Conservation (phyloP, 257 asterid genomes). For the Catharanthus roseus region DNA sequence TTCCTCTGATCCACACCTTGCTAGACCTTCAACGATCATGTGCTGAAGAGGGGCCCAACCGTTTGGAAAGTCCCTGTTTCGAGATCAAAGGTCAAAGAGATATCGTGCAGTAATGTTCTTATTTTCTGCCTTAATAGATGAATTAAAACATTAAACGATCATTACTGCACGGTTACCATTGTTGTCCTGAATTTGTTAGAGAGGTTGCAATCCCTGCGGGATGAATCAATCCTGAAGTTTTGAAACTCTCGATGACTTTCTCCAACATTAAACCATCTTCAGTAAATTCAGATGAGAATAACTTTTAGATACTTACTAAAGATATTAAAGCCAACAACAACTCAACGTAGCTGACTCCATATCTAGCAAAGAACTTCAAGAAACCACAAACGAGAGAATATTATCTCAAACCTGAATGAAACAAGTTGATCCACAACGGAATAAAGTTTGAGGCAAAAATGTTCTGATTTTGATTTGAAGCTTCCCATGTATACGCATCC, state of each 20-base stretch:
- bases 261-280: slow-evolving; percentile 48
- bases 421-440: slow-evolving; percentile 69
- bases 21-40: slow-evolving; percentile 82
- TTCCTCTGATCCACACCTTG: slow-evolving; percentile 39
- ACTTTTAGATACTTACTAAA: neutral
- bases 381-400: neutral
- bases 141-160: no score
- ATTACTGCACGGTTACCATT: slow-evolving; percentile 80
- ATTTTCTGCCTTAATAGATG: no score
- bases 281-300: slow-evolving; percentile 9
- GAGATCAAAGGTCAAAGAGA: neutral
- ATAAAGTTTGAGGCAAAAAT: slow-evolving; percentile 67
- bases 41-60: slow-evolving; percentile 98
- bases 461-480: slow-evolving; percentile 55
- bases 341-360: slow-evolving; percentile 3
- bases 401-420: slow-evolving; percentile 53
- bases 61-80: slow-evolving; percentile 82
- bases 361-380: neutral
- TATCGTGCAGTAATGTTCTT: no score
- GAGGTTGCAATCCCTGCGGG: slow-evolving; percentile 85
- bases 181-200: slow-evolving; percentile 71
- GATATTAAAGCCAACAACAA: neutral
- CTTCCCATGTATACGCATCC: slow-evolving; percentile 54
- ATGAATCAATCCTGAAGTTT: slow-evolving; percentile 52
- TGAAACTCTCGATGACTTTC: slow-evolving; percentile 51